Percentiles rank a stretch among this genome's conserved stretches.
Evolutionary conservation across 1,139 yeast genomes (phyloP).

Genomic region (Candida neerlandica): DNA sequence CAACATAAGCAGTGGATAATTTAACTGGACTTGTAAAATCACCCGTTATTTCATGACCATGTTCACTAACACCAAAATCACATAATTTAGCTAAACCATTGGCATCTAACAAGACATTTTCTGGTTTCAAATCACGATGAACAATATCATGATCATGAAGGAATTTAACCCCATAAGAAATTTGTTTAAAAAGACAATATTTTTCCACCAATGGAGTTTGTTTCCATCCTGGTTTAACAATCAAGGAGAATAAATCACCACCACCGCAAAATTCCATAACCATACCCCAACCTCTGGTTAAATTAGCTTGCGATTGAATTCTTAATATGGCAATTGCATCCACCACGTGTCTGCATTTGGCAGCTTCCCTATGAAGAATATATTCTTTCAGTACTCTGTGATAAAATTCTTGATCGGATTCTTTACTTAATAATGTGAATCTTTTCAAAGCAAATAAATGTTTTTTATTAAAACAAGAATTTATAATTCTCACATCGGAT

Average conservation of each 20-base stretch:
- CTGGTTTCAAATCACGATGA: slow-evolving; percentile 70
- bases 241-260: slow-evolving; percentile 50
- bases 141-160: slow-evolving; percentile 60
- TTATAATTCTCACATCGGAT: slow-evolving; percentile 60
- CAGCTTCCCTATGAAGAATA: slow-evolving; percentile 56
- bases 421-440: slow-evolving; percentile 61
- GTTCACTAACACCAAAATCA: slow-evolving; percentile 76
- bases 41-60: slow-evolving; percentile 59
- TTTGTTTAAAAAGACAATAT: slow-evolving; percentile 64
- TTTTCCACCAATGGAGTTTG: slow-evolving; percentile 48
- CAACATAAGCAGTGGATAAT: slow-evolving; percentile 55
- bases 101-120: slow-evolving; percentile 56
- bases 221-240: slow-evolving; percentile 52
- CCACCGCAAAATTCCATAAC: slow-evolving; percentile 67
- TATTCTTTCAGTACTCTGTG: slow-evolving; percentile 65
- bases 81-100: slow-evolving; percentile 69
- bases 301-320: slow-evolving; percentile 55
- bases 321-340: slow-evolving; percentile 57
- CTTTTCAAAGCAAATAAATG: slow-evolving; percentile 61
- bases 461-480: slow-evolving; percentile 44
- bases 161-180: slow-evolving; percentile 52
- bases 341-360: slow-evolving; percentile 59
- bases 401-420: slow-evolving; percentile 67
- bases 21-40: slow-evolving; percentile 53
- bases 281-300: slow-evolving; percentile 78